Percentiles rank a stretch among this genome's conserved stretches.
phyloP scores from a whole-genome alignment of 768 basidiomycete genomes.

The Clathrus columnatus region DNA sequence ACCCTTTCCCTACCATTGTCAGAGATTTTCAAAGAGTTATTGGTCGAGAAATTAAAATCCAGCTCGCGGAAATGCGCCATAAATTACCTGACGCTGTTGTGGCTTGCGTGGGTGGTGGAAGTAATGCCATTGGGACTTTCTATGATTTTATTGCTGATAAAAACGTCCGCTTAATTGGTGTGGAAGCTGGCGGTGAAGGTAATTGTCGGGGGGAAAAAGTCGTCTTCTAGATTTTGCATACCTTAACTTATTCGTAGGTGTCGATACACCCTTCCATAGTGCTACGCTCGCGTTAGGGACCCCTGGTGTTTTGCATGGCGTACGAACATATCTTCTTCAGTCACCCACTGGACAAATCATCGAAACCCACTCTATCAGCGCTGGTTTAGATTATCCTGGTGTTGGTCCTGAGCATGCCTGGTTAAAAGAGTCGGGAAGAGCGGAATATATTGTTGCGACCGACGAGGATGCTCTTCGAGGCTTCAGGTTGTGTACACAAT shows the following conservation, averaged over 20 bases:
- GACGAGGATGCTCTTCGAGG: constrained; percentile 92
- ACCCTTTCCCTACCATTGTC: constrained; percentile 98
- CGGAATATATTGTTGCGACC: constrained; percentile 87
- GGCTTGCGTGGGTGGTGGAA: constrained; percentile 96
- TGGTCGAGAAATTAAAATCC: constrained; percentile 86
- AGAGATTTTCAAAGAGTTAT: constrained; percentile 97
- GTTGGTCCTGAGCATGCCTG: constrained; percentile 98
- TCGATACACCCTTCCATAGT: constrained; percentile 79
- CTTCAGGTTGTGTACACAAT: constrained; percentile 84
- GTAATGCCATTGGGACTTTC: constrained; percentile 97
- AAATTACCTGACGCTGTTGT: constrained; percentile 93
- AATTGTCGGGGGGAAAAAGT: constrained; percentile 13
- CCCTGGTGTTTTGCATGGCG: constrained; percentile 93
- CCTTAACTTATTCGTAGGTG: constrained; percentile 36
- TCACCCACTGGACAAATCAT: constrained; percentile 84
- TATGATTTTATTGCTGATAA: constrained; percentile 92
- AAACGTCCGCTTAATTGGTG: constrained; percentile 78
- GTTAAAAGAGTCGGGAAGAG: constrained; percentile 90
- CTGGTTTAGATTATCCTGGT: constrained; percentile 92
- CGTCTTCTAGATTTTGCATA: background rate
- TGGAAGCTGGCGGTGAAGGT: constrained; percentile 98
- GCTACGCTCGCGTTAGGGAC: constrained; percentile 88
- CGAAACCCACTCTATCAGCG: constrained; percentile 96
- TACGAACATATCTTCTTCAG: constrained; percentile 91
- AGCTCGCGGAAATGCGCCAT: constrained; percentile 59